Evolutionary conservation across 106 monocot species (phyloP).

Genomic region (Allium cepa): DNA sequence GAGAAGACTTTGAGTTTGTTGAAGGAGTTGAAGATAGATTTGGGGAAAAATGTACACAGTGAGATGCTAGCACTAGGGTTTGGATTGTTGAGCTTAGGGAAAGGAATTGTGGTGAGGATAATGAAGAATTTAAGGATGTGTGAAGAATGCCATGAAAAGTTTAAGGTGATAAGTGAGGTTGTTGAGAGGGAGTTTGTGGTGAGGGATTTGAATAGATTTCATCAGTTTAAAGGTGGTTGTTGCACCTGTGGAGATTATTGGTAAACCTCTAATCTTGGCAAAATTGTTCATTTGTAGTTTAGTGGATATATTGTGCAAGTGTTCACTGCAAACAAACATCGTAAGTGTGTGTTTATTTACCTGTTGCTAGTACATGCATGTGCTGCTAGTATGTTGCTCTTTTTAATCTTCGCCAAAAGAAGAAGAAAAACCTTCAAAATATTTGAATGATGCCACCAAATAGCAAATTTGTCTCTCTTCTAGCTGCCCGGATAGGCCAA

Average conservation of each 20-base stretch:
- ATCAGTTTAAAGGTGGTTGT: conserved; percentile 57
- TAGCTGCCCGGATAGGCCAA: conserved; percentile 33
- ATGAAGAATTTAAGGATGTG: conserved; percentile 98
- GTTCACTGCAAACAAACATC: too few relatives aligned
- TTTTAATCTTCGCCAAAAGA: too few relatives aligned
- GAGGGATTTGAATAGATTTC: conserved; percentile 87
- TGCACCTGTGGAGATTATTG: conserved; percentile 83
- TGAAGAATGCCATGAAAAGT: conserved; percentile 65
- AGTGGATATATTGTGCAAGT: too few relatives aligned
- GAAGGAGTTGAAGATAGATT: conserved; percentile 21
- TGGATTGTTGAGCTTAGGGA: conserved; percentile 49
- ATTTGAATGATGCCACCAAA: conserved; percentile 19
- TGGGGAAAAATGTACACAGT: conserved; percentile 49
- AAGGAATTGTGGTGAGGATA: conserved; percentile 52
- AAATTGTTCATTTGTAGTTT: too few relatives aligned
- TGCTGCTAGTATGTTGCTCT: too few relatives aligned
- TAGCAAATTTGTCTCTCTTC: conserved; percentile 35
- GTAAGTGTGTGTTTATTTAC: too few relatives aligned
- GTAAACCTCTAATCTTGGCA: conserved; percentile 19
- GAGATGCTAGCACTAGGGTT: conserved; percentile 76
- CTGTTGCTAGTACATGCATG: too few relatives aligned
- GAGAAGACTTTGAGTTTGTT: conserved; percentile 33
- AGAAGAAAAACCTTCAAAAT: too few relatives aligned
- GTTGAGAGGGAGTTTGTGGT: conserved; percentile 67
- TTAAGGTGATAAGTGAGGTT: conserved; percentile 68